phyloP scores from a whole-genome alignment of 345 rosid genomes.

The Turritis glabra region DNA sequence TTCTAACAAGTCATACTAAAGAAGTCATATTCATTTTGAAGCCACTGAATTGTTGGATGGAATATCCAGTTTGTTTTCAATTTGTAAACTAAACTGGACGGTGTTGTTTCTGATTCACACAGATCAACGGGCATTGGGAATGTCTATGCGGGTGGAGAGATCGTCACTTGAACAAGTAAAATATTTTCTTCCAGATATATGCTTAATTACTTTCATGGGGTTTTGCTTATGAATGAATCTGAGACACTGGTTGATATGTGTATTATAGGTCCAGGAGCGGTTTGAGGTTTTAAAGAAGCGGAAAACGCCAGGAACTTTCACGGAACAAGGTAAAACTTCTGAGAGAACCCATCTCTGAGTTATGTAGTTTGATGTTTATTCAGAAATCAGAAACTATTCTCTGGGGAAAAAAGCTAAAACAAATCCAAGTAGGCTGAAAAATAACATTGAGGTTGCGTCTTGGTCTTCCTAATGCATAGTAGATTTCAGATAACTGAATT shows the following conservation, averaged over 20 bases:
- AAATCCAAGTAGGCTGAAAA: neutral
- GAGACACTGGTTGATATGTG: slow-evolving; percentile 18
- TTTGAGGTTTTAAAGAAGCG: slow-evolving; percentile 86
- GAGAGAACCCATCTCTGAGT: slow-evolving; percentile 1
- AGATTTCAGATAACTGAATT: slow-evolving; percentile 12
- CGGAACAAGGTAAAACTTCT: slow-evolving; percentile 74
- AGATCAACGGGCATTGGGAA: slow-evolving; percentile 99
- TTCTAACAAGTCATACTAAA: neutral
- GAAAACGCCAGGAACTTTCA: slow-evolving; percentile 80
- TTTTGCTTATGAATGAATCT: slow-evolving; percentile 2
- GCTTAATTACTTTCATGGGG: slow-evolving; percentile 11
- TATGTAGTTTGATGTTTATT: neutral
- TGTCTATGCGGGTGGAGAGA: slow-evolving; percentile 97
- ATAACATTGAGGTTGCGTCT: neutral
- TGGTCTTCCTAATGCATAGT: slow-evolving; percentile 2
- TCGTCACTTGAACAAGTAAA: slow-evolving; percentile 85
- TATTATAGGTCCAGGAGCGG: slow-evolving; percentile 89
- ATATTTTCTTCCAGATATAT: neutral
- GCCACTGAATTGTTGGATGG: slow-evolving; percentile 11
- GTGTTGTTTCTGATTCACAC: slow-evolving; percentile 1
- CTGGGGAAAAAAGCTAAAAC: neutral
- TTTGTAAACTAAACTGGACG: neutral
- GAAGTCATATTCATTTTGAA: slow-evolving; percentile 3
- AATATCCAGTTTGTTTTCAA: slow-evolving; percentile 1
- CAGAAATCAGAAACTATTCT: slow-evolving; percentile 5